Percentiles rank a stretch among this genome's conserved stretches.
Evolutionary conservation across 345 rosid species (phyloP).

Genomic region (Adansonia digitata): DNA sequence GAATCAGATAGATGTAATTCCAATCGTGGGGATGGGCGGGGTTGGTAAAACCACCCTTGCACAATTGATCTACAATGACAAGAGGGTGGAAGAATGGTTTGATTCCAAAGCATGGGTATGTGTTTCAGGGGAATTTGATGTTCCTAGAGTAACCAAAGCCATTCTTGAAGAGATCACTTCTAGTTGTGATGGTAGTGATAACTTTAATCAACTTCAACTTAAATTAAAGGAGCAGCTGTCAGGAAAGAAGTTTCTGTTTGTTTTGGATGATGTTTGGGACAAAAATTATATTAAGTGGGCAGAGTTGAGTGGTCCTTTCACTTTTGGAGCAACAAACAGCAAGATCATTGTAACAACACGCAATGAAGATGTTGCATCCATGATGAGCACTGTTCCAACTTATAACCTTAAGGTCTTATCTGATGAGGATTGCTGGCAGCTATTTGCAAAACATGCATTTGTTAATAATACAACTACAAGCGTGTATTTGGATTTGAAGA

Average conservation of each 20-base stretch:
- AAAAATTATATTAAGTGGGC: slow-evolving; percentile 22
- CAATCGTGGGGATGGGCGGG: slow-evolving; percentile 14
- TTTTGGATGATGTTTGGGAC: slow-evolving; percentile 28
- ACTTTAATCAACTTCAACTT: slow-evolving; percentile 24
- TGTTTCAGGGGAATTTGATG: slow-evolving; percentile 14
- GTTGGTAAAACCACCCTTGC: slow-evolving; percentile 3
- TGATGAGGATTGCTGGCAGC: slow-evolving; percentile 18
- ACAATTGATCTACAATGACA: slow-evolving; percentile 5
- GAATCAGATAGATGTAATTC: neutral
- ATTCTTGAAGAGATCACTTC: slow-evolving; percentile 19
- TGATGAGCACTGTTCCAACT: slow-evolving; percentile 14
- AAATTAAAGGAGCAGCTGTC: slow-evolving; percentile 15
- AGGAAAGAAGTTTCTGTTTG: slow-evolving; percentile 21
- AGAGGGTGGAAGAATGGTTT: slow-evolving; percentile 11
- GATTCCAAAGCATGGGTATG: slow-evolving; percentile 26
- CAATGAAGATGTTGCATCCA: slow-evolving; percentile 18
- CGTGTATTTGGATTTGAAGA: slow-evolving; percentile 6
- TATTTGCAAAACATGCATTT: slow-evolving; percentile 24
- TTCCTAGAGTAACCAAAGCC: slow-evolving; percentile 15
- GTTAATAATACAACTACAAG: neutral
- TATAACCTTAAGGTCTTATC: slow-evolving; percentile 18
- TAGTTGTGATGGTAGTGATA: neutral
- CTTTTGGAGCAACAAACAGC: slow-evolving; percentile 17
- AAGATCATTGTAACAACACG: slow-evolving; percentile 25
- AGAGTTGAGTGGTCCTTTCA: slow-evolving; percentile 13